Evolutionary conservation across 2,329 filamentous ascomycete species (phyloP).

Genomic region (Penicillium sclerotigenum): DNA sequence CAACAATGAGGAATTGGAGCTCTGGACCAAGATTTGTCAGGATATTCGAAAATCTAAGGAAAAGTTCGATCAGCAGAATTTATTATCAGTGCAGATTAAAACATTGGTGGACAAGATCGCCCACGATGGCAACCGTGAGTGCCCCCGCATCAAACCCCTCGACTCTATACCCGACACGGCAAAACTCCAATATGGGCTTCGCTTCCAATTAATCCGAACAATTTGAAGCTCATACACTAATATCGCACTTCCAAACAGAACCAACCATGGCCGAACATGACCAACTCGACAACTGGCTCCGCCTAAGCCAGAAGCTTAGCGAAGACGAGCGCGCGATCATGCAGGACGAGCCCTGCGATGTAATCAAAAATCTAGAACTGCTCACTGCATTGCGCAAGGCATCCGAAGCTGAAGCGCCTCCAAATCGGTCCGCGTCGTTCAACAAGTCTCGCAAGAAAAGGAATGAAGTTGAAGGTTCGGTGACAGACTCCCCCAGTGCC

Average conservation of each 20-base stretch:
- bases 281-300: constrained; percentile 46
- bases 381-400: constrained; percentile 49
- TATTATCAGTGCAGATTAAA: constrained; percentile 41
- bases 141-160: constrained; percentile 4
- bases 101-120: constrained; percentile 45
- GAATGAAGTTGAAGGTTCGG: constrained; percentile 44
- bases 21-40: constrained; percentile 45
- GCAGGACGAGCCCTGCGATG: constrained; percentile 49
- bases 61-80: constrained; percentile 43
- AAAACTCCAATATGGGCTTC: not conserved
- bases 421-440: constrained; percentile 37
- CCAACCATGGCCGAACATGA: constrained; percentile 42
- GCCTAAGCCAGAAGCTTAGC: constrained; percentile 46
- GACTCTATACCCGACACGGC: not conserved
- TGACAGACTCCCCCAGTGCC: constrained; percentile 46
- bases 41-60: constrained; percentile 45
- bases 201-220: not conserved
- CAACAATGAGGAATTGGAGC: constrained; percentile 45
- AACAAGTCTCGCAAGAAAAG: constrained; percentile 48
- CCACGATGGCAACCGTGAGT: constrained; percentile 43
- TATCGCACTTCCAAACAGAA: constrained; percentile 20
- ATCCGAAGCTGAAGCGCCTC: constrained; percentile 45
- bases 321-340: constrained; percentile 50
- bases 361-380: constrained; percentile 50
- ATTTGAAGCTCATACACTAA: constrained; percentile 11